phyloP scores from a whole-genome alignment of 2,329 filamentous ascomycete genomes.

The Davidsoniella neocaledoniae region DNA sequence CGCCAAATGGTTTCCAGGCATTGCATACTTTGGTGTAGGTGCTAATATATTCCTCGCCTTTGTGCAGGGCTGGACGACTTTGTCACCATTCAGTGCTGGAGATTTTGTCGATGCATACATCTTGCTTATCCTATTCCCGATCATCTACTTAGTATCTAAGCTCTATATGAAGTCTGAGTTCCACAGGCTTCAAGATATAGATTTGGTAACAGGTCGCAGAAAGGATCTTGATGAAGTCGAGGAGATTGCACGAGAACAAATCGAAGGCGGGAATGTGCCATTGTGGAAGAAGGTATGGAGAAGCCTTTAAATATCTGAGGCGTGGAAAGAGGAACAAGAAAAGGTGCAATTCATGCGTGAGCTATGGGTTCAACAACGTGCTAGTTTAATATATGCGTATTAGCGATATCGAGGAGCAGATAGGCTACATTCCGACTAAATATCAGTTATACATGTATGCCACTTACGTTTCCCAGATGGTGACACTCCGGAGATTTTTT shows the following conservation, averaged over 20 bases:
- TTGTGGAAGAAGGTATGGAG: slow-evolving; percentile 29
- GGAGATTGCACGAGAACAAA: slow-evolving; percentile 18
- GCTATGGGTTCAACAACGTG: too few relatives aligned
- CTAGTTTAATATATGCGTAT: too few relatives aligned
- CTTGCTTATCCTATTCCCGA: slow-evolving; percentile 38
- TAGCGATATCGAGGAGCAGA: too few relatives aligned
- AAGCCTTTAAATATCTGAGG: slow-evolving; percentile 21
- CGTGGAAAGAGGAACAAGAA: too few relatives aligned
- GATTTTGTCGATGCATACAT: slow-evolving; percentile 49
- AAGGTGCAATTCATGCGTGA: too few relatives aligned
- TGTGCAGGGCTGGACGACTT: slow-evolving; percentile 43
- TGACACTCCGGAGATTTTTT: too few relatives aligned
- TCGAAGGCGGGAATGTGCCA: slow-evolving; percentile 15
- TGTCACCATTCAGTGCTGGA: slow-evolving; percentile 39
- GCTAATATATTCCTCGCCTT: slow-evolving; percentile 43
- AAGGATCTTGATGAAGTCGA: slow-evolving; percentile 34
- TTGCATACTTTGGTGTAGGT: slow-evolving; percentile 40
- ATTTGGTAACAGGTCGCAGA: slow-evolving; percentile 38
- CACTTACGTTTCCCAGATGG: too few relatives aligned
- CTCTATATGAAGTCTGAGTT: slow-evolving; percentile 34
- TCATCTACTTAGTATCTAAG: slow-evolving; percentile 41
- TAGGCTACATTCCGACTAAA: too few relatives aligned
- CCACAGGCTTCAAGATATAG: slow-evolving; percentile 34
- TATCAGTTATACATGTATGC: too few relatives aligned
- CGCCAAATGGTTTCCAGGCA: slow-evolving; percentile 37